Evolutionary conservation across 2,329 filamentous ascomycete species (phyloP).

Genomic region (Hirsutella rhossiliensis): DNA sequence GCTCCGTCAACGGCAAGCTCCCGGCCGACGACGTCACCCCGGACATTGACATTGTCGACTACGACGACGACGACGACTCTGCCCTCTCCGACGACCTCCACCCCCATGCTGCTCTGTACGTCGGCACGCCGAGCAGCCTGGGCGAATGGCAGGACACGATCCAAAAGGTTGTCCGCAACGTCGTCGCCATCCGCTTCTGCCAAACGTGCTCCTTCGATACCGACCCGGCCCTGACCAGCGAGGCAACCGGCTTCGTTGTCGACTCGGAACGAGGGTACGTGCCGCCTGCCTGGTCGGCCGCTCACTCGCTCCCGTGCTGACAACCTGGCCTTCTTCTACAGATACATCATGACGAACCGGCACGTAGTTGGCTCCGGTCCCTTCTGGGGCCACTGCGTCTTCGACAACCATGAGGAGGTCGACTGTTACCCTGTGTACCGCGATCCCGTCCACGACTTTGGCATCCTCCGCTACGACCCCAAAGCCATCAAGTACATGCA

Average conservation of each 20-base stretch:
- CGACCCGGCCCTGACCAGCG: conserved; percentile 84
- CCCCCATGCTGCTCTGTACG: conserved; percentile 19
- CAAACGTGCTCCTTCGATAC: conserved; percentile 97
- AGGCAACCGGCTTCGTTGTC: conserved; percentile 95
- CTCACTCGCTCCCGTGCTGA: not conserved
- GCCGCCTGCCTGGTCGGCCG: not conserved
- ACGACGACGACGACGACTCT: conserved; percentile 26
- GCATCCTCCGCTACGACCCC: conserved; percentile 91
- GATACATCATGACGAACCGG: conserved; percentile 74
- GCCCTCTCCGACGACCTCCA: conserved; percentile 25
- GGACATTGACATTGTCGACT: conserved; percentile 22
- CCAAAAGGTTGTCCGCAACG: conserved; percentile 84
- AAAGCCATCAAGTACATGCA: conserved; percentile 97
- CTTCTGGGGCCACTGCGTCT: conserved; percentile 97
- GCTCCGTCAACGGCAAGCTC: conserved; percentile 32
- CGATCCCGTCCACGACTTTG: conserved; percentile 97
- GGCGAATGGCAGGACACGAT: conserved; percentile 91
- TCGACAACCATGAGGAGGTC: conserved; percentile 96
- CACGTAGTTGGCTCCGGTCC: conserved; percentile 93
- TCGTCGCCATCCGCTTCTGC: conserved; percentile 98
- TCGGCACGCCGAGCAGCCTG: conserved; percentile 25
- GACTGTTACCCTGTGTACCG: conserved; percentile 95
- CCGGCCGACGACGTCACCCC: conserved; percentile 38
- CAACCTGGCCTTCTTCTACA: conserved; percentile 9
- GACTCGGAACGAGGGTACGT: conserved; percentile 73